phyloP scores from a whole-genome alignment of 2,329 filamentous ascomycete species.

The Zymoseptoria passerinii region DNA sequence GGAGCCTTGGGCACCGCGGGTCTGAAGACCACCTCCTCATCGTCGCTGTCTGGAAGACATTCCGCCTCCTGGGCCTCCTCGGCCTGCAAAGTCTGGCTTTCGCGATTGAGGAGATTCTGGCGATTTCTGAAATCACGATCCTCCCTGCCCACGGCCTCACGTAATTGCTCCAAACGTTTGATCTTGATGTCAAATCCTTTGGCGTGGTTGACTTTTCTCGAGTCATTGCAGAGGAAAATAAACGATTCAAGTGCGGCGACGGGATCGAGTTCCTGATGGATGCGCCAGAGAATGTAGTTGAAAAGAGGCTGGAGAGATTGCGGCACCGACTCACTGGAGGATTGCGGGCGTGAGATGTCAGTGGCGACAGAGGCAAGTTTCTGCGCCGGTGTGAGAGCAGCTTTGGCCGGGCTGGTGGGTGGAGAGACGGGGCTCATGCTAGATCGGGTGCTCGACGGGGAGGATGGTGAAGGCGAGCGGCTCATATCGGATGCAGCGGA shows the following conservation, averaged over 20 bases:
- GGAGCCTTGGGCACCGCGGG: conserved; percentile 24
- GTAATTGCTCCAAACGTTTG: conserved; percentile 43
- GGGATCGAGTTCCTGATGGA: conserved; percentile 42
- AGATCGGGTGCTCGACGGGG: conserved; percentile 32
- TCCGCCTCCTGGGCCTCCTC: conserved; percentile 9
- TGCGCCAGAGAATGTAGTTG: conserved; percentile 45
- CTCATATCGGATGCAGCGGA: conserved; percentile 36
- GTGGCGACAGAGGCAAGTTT: conserved; percentile 10
- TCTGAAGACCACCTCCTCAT: conserved; percentile 22
- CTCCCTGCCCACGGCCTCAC: conserved; percentile 42
- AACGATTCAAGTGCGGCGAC: conserved; percentile 42
- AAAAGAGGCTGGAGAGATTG: conserved; percentile 39
- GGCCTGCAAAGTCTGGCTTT: conserved; percentile 13
- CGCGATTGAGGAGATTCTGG: conserved; percentile 22
- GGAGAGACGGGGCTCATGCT: conserved; percentile 27
- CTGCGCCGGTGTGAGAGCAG: conserved; percentile 13
- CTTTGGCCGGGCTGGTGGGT: conserved; percentile 27
- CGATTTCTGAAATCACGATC: conserved; percentile 40
- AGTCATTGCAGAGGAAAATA: conserved; percentile 45
- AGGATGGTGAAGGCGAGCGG: conserved; percentile 34
- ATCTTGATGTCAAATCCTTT: conserved; percentile 43
- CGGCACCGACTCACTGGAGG: conserved; percentile 31
- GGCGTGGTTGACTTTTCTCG: conserved; percentile 37
- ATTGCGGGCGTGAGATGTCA: conserved; percentile 4
- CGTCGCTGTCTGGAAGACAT: conserved; percentile 1